Base-by-base conservation (phyloP, 495 filamentous ascomycete species). In the Darksidea phi region DNA sequence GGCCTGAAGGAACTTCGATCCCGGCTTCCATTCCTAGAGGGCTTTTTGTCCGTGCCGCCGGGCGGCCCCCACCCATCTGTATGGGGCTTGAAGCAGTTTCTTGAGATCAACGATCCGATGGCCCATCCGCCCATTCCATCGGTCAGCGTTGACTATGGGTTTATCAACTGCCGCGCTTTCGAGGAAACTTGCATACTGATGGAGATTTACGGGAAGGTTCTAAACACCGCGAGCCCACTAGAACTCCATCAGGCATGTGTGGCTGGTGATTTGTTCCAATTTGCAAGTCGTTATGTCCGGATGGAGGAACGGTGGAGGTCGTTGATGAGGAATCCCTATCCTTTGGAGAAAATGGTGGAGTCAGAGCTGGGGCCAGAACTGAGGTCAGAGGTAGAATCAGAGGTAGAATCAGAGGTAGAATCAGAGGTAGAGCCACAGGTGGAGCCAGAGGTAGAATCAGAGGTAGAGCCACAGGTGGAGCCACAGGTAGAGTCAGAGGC, bases 321-420 rank as follows among this genome's bases (percentile, higher is more conserved):
- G 46, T 70, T 72, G 58, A 66, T 72, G 70, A 66, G 63, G 52
- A 72, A 72, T 71, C 13, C 45, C 49, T 69, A 69, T 69, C 57
- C 66, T 50, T 63, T 66, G 52, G 13, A 69, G 53, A 58, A 66
- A 66, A 52, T 67, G 59, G 64, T 63, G 52, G 64, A 64, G 64
- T 52, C 46, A 47, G 53, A 67, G 64, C 43, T 63, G 47, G 53
- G 47, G 58, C 52, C 52, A 63, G 59, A 67, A 43, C 34, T n/a
- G n/a, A n/a, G n/a, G n/a, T n/a, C 57, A 52, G 54, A 52, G 41
- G 3, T 21, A 15, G 63, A 32, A 10, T 10, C 10, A 10, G 28
- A 32, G 28, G 4, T 32, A 10, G 28, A 10, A 10, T 53, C 63
- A 57, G 63, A 57, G 45, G 55, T 43, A 51, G 18, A 55, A 15